These are phyloP conservation scores for Hyaloscypha finlandica DNA, from an alignment of 495 filamentous ascomycete genomes.

Conservation along the genomic window DNA sequence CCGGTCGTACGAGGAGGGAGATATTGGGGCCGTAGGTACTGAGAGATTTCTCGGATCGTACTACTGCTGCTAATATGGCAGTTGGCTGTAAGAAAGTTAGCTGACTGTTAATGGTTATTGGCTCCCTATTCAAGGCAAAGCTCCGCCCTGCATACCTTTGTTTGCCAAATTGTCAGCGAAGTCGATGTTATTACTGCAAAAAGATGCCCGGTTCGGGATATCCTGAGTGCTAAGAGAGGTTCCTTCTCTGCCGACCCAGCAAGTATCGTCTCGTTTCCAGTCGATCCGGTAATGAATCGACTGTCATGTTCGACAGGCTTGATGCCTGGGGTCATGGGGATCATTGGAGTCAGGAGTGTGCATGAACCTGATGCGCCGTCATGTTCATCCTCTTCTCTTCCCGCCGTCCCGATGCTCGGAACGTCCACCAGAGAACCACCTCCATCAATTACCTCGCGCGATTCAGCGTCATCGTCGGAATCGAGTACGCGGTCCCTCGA, in stretches of 20 bases:
- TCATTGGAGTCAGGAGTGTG: conserved; percentile 41
- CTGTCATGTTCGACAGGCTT: conserved; percentile 53
- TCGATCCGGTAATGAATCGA: conserved; percentile 14
- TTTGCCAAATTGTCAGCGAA: conserved; percentile 91
- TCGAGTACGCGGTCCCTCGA: conserved; percentile 41
- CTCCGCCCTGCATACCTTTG: conserved; percentile 62
- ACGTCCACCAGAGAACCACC: conserved; percentile 37
- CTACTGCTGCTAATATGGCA: conserved; percentile 80
- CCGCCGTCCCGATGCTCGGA: conserved; percentile 19
- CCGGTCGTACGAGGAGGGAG: conserved; percentile 83
- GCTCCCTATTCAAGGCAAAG: neutral
- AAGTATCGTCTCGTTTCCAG: conserved; percentile 23
- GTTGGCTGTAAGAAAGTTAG: conserved; percentile 65
- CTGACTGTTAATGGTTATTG: conserved; percentile 24
- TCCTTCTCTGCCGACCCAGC: conserved; percentile 43
- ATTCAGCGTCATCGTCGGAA: conserved; percentile 44
- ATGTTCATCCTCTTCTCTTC: conserved; percentile 13
- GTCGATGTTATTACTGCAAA: conserved; percentile 87
- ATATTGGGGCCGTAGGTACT: conserved; percentile 83
- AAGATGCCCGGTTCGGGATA: conserved; percentile 79
- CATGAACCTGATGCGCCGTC: conserved; percentile 1
- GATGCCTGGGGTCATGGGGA: conserved; percentile 53
- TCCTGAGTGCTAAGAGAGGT: conserved; percentile 70
- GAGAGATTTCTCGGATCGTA: conserved; percentile 77
- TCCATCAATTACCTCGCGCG: conserved; percentile 38